Conservation (phyloP, 2,329 filamentous ascomycete species). For the Phyllosticta capitalensis region DNA sequence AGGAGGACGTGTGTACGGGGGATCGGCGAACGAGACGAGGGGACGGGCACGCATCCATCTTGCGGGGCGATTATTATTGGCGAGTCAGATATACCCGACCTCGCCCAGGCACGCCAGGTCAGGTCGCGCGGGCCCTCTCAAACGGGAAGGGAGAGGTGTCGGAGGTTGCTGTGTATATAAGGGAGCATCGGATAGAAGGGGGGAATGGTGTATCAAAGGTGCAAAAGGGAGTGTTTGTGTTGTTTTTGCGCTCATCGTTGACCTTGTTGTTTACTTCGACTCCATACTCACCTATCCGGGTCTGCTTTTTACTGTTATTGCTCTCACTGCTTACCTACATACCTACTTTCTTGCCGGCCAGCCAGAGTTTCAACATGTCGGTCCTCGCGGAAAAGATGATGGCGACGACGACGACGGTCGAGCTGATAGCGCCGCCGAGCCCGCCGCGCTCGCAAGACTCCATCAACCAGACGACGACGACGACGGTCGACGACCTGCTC, state of each 20-base stretch:
- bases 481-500: neutral
- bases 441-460: neutral
- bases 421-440: neutral
- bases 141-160: neutral
- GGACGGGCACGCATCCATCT: neutral
- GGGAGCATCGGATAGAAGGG: neutral
- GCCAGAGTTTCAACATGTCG: neutral
- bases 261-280: too few relatives aligned
- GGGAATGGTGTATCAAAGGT: neutral
- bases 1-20: neutral
- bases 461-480: neutral
- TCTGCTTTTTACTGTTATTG: neutral
- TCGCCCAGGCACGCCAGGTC: neutral
- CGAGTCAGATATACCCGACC: neutral
- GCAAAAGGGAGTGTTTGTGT: neutral
- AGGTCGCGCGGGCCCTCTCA: neutral
- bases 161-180: neutral
- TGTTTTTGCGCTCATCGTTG: neutral
- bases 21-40: neutral
- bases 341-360: too few relatives aligned
- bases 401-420: neutral
- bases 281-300: too few relatives aligned
- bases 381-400: neutral
- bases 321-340: neutral
- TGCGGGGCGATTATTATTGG: neutral